These are phyloP conservation scores for Talaromyces adpressus DNA, from an alignment of 495 filamentous ascomycete genomes.

Conservation along the genomic window DNA sequence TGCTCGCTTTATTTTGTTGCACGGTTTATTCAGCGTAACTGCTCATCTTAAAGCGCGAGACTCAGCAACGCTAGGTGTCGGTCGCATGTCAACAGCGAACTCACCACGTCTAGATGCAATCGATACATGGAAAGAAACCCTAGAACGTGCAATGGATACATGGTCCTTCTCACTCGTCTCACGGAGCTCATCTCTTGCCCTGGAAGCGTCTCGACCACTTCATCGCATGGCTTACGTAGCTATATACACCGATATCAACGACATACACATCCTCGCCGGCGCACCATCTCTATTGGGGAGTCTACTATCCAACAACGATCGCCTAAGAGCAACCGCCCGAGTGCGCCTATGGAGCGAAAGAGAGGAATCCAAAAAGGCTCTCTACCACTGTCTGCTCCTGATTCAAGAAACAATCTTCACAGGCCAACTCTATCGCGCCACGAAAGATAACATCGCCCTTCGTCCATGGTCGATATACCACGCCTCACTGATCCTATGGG, in stretches of 20 bases:
- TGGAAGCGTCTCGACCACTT: conserved; percentile 5
- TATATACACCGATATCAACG: conserved; percentile 10
- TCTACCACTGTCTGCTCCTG: conserved; percentile 6
- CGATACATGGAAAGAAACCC: conserved; percentile 6
- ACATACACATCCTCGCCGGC: conserved; percentile 10
- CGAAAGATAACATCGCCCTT: conserved; percentile 11
- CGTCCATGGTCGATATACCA: conserved; percentile 15
- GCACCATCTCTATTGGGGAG: conserved; percentile 8
- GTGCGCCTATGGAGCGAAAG: conserved; percentile 9
- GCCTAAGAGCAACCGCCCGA: conserved; percentile 1
- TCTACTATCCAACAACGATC: conserved; percentile 5
- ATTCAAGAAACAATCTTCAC: conserved; percentile 10
- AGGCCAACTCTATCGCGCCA: conserved; percentile 9
- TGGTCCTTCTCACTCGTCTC: conserved; percentile 8
- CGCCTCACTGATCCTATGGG: conserved; percentile 13
- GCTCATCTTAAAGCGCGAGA: conserved; percentile 10
- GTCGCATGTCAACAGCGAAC: conserved; percentile 1
- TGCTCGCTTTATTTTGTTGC: conserved; percentile 4
- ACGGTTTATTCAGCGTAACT: conserved; percentile 9
- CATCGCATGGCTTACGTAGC: conserved; percentile 13
- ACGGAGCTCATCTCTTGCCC: conserved; percentile 1
- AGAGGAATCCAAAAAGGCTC: conserved; percentile 8
- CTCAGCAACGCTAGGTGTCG: conserved; percentile 4
- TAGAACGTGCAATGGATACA: conserved; percentile 5
- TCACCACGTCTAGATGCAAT: conserved; percentile 4